Conservation (phyloP, 2,329 filamentous ascomycete genomes). For the Fusarium mundagurra region DNA sequence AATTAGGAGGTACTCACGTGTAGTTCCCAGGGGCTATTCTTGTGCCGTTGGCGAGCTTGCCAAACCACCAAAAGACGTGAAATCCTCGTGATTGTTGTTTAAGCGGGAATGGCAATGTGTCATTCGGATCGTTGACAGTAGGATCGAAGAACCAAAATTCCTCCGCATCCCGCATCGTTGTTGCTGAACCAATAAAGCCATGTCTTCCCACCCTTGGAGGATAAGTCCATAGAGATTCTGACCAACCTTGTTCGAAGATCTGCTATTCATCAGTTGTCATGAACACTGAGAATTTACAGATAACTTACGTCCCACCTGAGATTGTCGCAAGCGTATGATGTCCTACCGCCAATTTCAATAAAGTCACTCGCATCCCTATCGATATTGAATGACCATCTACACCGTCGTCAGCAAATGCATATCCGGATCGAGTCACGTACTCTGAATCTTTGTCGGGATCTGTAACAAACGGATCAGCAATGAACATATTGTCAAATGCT, state of each 20-base stretch:
- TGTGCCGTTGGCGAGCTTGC: slow-evolving; percentile 54
- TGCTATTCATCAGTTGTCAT: slow-evolving; percentile 12
- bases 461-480: slow-evolving; percentile 41
- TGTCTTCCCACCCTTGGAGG: slow-evolving; percentile 51
- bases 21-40: slow-evolving; percentile 54
- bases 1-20: slow-evolving; percentile 44
- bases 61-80: slow-evolving; percentile 54
- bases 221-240: slow-evolving; percentile 53
- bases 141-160: slow-evolving; percentile 50
- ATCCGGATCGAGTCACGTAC: slow-evolving; percentile 10
- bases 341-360: slow-evolving; percentile 42
- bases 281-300: neutral
- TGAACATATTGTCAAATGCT: slow-evolving; percentile 51
- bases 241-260: slow-evolving; percentile 53
- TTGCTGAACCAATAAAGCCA: slow-evolving; percentile 56
- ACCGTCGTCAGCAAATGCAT: neutral
- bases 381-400: slow-evolving; percentile 49
- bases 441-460: slow-evolving; percentile 39
- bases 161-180: slow-evolving; percentile 50
- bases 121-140: slow-evolving; percentile 48
- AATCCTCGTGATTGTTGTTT: slow-evolving; percentile 47
- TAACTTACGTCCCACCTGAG: slow-evolving; percentile 50
- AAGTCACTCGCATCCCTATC: slow-evolving; percentile 43
- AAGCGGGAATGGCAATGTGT: slow-evolving; percentile 52
- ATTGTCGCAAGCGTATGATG: slow-evolving; percentile 48